Base-by-base conservation (phyloP, 164 flowering plant species). In the Vitis cinerea region DNA sequence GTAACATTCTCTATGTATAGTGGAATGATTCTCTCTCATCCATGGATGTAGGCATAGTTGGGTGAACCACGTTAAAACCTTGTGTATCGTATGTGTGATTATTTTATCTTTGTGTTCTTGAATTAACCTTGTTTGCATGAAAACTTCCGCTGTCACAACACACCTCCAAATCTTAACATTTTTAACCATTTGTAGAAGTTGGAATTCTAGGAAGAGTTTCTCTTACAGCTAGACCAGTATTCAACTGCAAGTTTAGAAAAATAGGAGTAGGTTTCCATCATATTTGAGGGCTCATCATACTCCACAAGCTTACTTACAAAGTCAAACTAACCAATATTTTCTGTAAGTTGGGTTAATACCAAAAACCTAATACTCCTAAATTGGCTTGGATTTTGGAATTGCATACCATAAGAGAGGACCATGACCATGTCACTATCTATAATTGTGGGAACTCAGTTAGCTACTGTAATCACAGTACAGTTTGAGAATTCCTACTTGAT, bases 361-460 rank as follows among this genome's bases (percentile, higher is more conserved):
- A 47, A 31, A 19, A 51, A n/a, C 66, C 11, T 2, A 49, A 59
- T 16, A 62, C 10, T 14, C 9, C 2, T 8, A 57, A 57, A 15
- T 0, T n/a, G 27, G 17, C 10, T 57, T 57, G 13, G n/a, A 12
- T 27, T 60, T 27, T 60, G 23, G 9, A 49, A 13, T 15, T 50
- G 44, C 77, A 37, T 87, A 91, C 97, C 98, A 71, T 78, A 88
- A 7, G 97, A 91, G 16, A 93, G 94, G 73, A 92, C 92, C 91
- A 94, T 84, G 82, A 89, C 93, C 88, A 83, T 89, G 77, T 94
- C 92, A 66, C 94, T 85, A 72, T 92, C 97, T 6, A 85, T 85
- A 15, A 94, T 97, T 14, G 97, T 90, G 4, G 94, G 97, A 59
- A 92, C 91, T 74, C 98, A 76, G 70, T 91, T 97, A 64, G 97